Base-by-base conservation (phyloP, 305 asterid genomes). In the Coffea humblotiana region DNA sequence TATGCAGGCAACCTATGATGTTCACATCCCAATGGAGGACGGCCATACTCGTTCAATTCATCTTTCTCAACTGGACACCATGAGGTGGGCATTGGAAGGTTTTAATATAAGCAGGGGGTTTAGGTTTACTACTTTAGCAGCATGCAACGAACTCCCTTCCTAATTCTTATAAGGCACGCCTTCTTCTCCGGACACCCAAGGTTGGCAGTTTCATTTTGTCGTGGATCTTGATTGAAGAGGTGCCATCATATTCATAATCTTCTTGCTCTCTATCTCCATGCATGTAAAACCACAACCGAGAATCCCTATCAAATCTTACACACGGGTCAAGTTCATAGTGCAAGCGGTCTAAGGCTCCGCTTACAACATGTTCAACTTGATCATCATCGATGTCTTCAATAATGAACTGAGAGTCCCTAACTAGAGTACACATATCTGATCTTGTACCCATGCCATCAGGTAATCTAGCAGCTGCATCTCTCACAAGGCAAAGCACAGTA, bases 291-390 rank as follows among this genome's bases (percentile, higher is more conserved):
- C 86, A 82, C 61, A 40, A 3, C 16, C 74, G 74, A 49, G 58
- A 19, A 21, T 32, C 61, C 70, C 8, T 72, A 9, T 79, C 75
- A 35, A 43, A 81, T 3, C 14, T 37, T 25, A 83, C 80, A 45
- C 84, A 83, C 0, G 84, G 87, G 77, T 86, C 85, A 12, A 16
- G 10, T 75, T 83, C 84, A 73, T 32, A 77, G 48, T 70, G 82
- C 75, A 83, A 74, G 25, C 89, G 80, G 71, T 83, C 84, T 29
- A 86, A 71, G 16, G 81, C 86, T 79, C 83, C 85, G 2, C 71
- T 54, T 1, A 84, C 83, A 2, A 80, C 82, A 10, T 79, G 74
- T 60, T 52, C 76, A 49, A 86, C 10, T 23, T 66, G 65, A 23
- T 9, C 14, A 8, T 79, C 81, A 0, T 48, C n/a, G 15, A 65